Percentiles rank a stretch among this genome's conserved stretches.
These are phyloP conservation scores for Lyophyllum shimeji DNA, from an alignment of 768 basidiomycete genomes.

Conservation along the genomic window DNA sequence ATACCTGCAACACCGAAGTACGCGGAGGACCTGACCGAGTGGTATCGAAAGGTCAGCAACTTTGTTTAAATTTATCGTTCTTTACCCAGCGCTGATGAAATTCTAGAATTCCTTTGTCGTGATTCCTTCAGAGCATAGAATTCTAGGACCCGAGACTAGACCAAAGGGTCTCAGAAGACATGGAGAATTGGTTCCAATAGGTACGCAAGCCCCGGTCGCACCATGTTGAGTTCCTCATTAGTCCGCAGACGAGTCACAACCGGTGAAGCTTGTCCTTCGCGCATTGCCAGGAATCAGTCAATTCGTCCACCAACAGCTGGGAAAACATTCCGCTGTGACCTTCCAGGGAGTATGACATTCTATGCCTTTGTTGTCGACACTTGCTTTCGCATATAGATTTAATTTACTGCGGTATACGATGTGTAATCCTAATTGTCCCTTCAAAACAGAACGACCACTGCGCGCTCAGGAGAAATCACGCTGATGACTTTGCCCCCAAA, in stretches of 20 bases:
- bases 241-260: constrained; percentile 60
- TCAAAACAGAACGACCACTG: constrained; percentile 19
- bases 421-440: not conserved
- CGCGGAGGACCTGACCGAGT: constrained; percentile 54
- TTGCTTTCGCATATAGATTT: not conserved
- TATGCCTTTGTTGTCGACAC: not conserved
- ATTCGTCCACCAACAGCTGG: constrained; percentile 45
- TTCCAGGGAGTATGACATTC: not conserved
- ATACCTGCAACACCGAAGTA: constrained; percentile 56
- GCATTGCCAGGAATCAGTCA: constrained; percentile 64
- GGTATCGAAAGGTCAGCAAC: constrained; percentile 68
- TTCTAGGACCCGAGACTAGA: constrained; percentile 40
- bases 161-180: constrained; percentile 56
- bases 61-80: not conserved
- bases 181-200: constrained; percentile 61
- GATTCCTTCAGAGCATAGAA: constrained; percentile 62
- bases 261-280: constrained; percentile 71
- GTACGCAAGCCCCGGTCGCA: constrained; percentile 37
- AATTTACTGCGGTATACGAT: not conserved
- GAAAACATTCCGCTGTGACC: constrained; percentile 3
- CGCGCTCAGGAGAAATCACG: constrained; percentile 49
- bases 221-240: not conserved
- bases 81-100: constrained; percentile 4
- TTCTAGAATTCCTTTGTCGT: constrained; percentile 72
- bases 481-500: constrained; percentile 48